Conservation (phyloP, 768 basidiomycete genomes). For the Kwoniella heveanensis region DNA sequence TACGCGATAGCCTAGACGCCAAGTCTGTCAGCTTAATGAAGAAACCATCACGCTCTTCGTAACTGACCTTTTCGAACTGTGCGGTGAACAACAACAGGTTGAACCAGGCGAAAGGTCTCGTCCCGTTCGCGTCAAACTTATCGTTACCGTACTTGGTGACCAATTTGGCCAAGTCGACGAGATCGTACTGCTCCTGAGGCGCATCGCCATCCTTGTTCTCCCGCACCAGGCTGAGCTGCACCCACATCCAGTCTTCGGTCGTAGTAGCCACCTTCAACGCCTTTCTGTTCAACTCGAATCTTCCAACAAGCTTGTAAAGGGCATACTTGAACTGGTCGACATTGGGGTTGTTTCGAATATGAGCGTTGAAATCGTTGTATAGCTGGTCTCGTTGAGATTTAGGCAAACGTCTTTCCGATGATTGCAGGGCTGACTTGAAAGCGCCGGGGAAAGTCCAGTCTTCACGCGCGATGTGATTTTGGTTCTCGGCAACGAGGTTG, state of each 20-base stretch:
- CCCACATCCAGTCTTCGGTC: constrained; percentile 98
- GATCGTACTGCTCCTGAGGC: constrained; percentile 66
- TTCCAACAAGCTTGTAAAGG: constrained; percentile 91
- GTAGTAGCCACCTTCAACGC: constrained; percentile 84
- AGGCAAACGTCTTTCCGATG: constrained; percentile 66
- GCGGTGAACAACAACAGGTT: constrained; percentile 83
- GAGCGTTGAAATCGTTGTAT: constrained; percentile 61
- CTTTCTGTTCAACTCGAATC: constrained; percentile 77
- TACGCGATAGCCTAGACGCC: constrained; percentile 80
- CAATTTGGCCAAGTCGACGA: constrained; percentile 53
- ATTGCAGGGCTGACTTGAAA: constrained; percentile 80
- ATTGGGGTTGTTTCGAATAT: constrained; percentile 78
- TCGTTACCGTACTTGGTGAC: constrained; percentile 56
- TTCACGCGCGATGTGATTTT: constrained; percentile 66
- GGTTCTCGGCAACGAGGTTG: constrained; percentile 69
- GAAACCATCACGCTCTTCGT: no score
- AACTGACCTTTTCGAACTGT: constrained; percentile 82
- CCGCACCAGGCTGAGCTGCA: constrained; percentile 83
- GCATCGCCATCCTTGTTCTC: constrained; percentile 65
- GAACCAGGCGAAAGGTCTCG: constrained; percentile 60
- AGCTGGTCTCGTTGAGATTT: constrained; percentile 66
- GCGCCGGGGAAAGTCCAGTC: constrained; percentile 81
- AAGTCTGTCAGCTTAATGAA: not conserved
- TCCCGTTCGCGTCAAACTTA: constrained; percentile 63
- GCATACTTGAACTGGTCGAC: constrained; percentile 96